Percentiles rank a stretch among this genome's conserved stretches.
Conservation (phyloP, 2,329 filamentous ascomycete species). For the Aspergillus brunneoviolaceus region DNA sequence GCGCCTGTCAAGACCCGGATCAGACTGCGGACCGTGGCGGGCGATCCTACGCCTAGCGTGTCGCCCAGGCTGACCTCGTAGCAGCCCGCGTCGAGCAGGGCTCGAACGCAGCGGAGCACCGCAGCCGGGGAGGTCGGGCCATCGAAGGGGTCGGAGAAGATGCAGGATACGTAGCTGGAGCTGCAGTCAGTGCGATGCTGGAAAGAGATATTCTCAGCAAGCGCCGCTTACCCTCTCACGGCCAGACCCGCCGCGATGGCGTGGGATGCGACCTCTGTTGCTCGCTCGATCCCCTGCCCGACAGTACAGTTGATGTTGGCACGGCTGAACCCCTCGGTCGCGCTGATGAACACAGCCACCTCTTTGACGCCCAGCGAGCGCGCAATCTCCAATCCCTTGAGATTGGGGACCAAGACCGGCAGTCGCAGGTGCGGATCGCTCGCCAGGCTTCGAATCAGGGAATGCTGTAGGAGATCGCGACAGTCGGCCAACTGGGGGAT, state of each 20-base stretch:
- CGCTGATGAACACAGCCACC: conserved; percentile 44
- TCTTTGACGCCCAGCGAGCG: conserved; percentile 40
- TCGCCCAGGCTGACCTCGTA: conserved; percentile 90
- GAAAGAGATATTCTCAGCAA: background rate
- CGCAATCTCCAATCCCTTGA: conserved; percentile 57
- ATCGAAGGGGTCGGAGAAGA: conserved; percentile 50
- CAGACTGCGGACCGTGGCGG: conserved; percentile 32
- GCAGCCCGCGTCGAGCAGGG: conserved; percentile 78
- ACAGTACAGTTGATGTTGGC: conserved; percentile 46
- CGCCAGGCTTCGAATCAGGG: conserved; percentile 55
- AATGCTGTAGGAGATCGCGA: conserved; percentile 23
- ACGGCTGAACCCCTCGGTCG: conserved; percentile 44
- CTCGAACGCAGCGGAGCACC: conserved; percentile 52
- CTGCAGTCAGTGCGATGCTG: background rate
- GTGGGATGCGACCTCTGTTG: conserved; percentile 30
- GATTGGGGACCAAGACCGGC: conserved; percentile 44
- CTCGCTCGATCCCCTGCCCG: conserved; percentile 37
- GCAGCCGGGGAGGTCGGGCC: conserved; percentile 54
- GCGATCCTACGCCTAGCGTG: conserved; percentile 84
- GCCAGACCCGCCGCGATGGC: conserved; percentile 29
- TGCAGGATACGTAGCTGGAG: conserved; percentile 40
- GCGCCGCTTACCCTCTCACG: conserved; percentile 34
- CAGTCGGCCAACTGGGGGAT: conserved; percentile 67
- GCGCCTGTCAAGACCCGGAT: conserved; percentile 32
- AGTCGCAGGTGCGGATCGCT: conserved; percentile 20